These are phyloP conservation scores for Rhodofomes roseus DNA, from an alignment of 1,284 basidiomycete genomes.

Conservation along the genomic window DNA sequence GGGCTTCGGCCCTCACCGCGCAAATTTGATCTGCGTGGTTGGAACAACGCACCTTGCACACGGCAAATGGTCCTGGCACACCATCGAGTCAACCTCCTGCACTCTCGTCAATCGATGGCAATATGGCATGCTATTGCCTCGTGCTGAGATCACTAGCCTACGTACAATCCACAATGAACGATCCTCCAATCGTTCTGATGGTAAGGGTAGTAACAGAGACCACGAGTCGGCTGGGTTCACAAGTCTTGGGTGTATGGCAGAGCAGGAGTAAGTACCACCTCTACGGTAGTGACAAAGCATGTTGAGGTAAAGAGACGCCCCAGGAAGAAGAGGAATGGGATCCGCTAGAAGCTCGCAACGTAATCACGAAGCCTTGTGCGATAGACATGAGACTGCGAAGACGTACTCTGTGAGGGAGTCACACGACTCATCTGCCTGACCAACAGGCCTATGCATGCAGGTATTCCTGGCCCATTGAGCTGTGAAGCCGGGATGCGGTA, in stretches of 20 bases:
- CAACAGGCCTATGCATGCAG: not conserved
- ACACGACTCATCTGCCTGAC: not conserved
- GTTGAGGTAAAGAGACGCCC: not conserved
- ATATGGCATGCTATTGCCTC: too few species aligned
- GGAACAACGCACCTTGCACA: too few species aligned
- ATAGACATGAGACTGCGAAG: not conserved
- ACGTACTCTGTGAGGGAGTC: not conserved
- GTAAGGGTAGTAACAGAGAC: too few species aligned
- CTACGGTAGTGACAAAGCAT: not conserved
- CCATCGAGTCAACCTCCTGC: too few species aligned
- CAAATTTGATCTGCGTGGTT: too few species aligned
- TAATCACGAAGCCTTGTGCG: not conserved
- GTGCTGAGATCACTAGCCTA: too few species aligned
- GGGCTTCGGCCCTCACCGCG: too few species aligned
- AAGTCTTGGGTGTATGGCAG: not conserved
- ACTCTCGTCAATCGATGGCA: too few species aligned
- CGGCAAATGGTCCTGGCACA: too few species aligned
- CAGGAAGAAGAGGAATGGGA: not conserved
- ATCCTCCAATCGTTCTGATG: too few species aligned
- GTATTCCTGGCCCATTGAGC: not conserved
- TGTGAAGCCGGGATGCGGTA: not conserved
- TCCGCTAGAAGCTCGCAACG: not conserved
- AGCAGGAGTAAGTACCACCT: not conserved
- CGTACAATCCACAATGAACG: too few species aligned
- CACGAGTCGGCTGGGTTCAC: too few species aligned